These are phyloP conservation scores for Silene coronaria DNA, from an alignment of 179 eudicot genomes.

Conservation along the genomic window DNA sequence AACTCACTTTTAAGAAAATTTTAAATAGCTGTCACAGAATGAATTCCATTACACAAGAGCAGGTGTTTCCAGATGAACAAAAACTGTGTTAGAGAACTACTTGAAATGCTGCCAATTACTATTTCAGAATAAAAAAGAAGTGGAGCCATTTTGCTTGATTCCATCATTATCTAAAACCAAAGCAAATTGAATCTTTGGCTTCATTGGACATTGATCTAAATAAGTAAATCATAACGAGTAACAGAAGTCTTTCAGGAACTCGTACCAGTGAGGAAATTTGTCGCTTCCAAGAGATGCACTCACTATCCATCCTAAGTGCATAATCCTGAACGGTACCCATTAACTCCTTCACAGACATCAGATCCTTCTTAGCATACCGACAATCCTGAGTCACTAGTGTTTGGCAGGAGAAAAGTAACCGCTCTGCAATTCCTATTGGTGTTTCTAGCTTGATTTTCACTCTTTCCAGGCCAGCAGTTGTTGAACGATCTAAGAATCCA, in stretches of 20 bases:
- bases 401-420: conserved; percentile 75
- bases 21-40: not conserved
- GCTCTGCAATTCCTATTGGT: conserved; percentile 79
- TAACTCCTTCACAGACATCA: conserved; percentile 52
- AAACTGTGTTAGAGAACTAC: not conserved
- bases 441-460: conserved; percentile 87
- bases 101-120: not conserved
- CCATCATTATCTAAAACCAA: not conserved
- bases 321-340: conserved; percentile 52
- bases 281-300: conserved; percentile 68
- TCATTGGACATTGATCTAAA: not conserved
- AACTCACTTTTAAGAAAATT: not conserved
- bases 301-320: conserved; percentile 54
- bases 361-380: conserved; percentile 65
- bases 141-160: not conserved
- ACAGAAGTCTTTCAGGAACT: not conserved
- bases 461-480: conserved; percentile 79
- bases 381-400: conserved; percentile 58
- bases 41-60: not conserved
- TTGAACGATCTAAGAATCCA: conserved; percentile 75
- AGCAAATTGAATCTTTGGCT: not conserved
- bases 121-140: not conserved
- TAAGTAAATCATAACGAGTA: not conserved
- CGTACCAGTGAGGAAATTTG: conserved; percentile 67
- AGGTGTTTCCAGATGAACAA: not conserved